These are phyloP conservation scores for Radiomyces spectabilis DNA, from an alignment of 192 early-diverging fungal species.

Conservation along the genomic window DNA sequence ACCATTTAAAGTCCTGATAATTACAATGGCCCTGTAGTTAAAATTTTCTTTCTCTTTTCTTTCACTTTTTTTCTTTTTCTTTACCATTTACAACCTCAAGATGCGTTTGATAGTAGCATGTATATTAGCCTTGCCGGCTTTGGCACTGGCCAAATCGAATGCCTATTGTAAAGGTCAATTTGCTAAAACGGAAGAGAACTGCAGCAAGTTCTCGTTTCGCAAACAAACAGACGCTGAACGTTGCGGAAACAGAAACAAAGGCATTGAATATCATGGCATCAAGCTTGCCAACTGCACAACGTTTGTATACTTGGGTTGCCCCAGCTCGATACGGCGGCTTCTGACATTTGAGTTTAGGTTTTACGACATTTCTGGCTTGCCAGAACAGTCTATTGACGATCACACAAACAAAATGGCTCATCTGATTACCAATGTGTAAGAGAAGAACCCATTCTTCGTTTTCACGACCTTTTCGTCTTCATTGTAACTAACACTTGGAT, in stretches of 20 bases:
- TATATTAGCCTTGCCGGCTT: background rate
- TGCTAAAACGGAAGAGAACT: background rate
- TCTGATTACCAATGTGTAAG: constrained; percentile 32
- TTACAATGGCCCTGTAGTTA: no score
- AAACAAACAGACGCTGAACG: background rate
- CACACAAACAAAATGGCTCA: constrained; percentile 22
- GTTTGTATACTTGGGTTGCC: constrained; percentile 2
- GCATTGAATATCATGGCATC: background rate
- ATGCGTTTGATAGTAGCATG: no score
- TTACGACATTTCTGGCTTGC: constrained; percentile 21
- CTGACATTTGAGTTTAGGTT: no score
- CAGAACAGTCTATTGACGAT: constrained; percentile 13
- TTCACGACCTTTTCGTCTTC: background rate
- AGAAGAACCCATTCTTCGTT: background rate
- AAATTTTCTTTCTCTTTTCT: no score
- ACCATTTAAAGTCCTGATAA: no score
- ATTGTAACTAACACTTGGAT: background rate
- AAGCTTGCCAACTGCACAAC: constrained; percentile 27
- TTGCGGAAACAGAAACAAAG: constrained; percentile 6
- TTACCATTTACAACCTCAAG: no score
- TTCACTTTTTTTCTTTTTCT: background rate
- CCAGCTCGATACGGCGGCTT: no score
- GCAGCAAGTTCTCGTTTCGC: constrained; percentile 4
- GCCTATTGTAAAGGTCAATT: constrained; percentile 5
- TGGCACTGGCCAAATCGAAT: background rate